Evolutionary conservation across 805 yeast genomes (phyloP), one percentile per base, ranked within the genome.

Genomic region (Debaryomyces hansenii): DNA sequence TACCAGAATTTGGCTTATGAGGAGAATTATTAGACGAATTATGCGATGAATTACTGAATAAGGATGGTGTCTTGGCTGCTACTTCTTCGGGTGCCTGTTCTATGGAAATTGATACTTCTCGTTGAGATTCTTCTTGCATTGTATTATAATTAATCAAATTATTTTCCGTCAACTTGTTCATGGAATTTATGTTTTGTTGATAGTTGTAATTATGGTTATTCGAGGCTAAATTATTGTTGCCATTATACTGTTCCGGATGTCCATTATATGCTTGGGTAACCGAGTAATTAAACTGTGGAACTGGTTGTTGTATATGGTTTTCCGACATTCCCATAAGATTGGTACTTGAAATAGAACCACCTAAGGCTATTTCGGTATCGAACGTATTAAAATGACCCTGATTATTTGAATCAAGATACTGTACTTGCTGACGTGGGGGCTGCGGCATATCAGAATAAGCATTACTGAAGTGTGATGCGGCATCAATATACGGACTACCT

Each of bases 21-120:
- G 44, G 45, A 7, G 49, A 46, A 37, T 73, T 67, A 40, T 46
- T 49, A 0, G 66, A 60, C 1, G 72, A 66, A 49, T 64, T 66
- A 28, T 63, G 67, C 18, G 72, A 66, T 1, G 85, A 77, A 48
- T 77, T 73, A 41, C 80, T 74, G 59, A 82, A 82, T 12, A 82
- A 60, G 0, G 85, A 80, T 0, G 85, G 85, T 0, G 84, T 80
- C 35, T 63, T 67, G 4, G 74, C 75, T 0, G 72, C 72, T 5
- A 66, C 60, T 6, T 57, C 64, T n/a, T 73, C 75, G 5, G 79
- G 71, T 2, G 72, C 67, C 29, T 66, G 53, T n/a, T 57, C 54
- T n/a, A 57, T 48, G 8, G 57, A 48, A 29, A 58, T 55, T 18
- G 48, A 46, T 10, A 58, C 55, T 12, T 56, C 58, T 21, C 48